These are phyloP conservation scores for Tremella yokohamensis DNA, from an alignment of 768 basidiomycete genomes.

Conservation along the genomic window DNA sequence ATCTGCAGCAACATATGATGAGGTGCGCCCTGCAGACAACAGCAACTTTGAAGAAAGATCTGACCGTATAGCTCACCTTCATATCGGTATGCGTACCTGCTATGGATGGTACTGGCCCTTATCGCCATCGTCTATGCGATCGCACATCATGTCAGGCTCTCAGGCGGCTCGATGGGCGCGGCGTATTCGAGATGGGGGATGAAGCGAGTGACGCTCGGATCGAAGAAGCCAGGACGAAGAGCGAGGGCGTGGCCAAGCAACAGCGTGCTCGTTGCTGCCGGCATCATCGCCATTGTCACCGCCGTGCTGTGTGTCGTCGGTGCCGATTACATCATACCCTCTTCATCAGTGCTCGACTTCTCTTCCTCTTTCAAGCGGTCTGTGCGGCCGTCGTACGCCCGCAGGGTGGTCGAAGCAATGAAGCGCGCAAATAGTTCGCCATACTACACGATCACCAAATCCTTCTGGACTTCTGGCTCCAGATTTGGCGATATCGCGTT, in stretches of 20 bases:
- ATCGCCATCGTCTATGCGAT: conserved; percentile 41
- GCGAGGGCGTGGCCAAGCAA: conserved; percentile 58
- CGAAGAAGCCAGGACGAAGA: conserved; percentile 21
- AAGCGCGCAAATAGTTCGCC: conserved; percentile 54
- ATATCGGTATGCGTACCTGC: conserved; percentile 48
- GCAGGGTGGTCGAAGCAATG: no score
- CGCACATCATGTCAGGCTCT: conserved; percentile 44
- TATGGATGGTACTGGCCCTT: conserved; percentile 46
- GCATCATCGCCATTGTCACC: conserved; percentile 54
- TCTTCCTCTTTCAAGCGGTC: conserved; percentile 30
- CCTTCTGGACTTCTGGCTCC: conserved; percentile 68
- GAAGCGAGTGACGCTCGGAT: conserved; percentile 43
- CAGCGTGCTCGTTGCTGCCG: conserved; percentile 60
- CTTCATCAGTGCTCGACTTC: conserved; percentile 56
- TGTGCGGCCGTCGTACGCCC: no score
- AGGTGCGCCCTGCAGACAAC: conserved; percentile 9
- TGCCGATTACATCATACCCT: conserved; percentile 65
- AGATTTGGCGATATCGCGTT: conserved; percentile 69
- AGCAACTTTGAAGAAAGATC: conserved; percentile 16
- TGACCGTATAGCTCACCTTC: conserved; percentile 26
- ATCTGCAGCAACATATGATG: conserved; percentile 48
- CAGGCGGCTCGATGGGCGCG: conserved; percentile 54
- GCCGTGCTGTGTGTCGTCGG: conserved; percentile 60
- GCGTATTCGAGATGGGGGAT: conserved; percentile 57
- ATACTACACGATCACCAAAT: conserved; percentile 63